Evolutionary conservation across 1,284 basidiomycete species (phyloP).

Genomic region (Trichosporon asahii): DNA sequence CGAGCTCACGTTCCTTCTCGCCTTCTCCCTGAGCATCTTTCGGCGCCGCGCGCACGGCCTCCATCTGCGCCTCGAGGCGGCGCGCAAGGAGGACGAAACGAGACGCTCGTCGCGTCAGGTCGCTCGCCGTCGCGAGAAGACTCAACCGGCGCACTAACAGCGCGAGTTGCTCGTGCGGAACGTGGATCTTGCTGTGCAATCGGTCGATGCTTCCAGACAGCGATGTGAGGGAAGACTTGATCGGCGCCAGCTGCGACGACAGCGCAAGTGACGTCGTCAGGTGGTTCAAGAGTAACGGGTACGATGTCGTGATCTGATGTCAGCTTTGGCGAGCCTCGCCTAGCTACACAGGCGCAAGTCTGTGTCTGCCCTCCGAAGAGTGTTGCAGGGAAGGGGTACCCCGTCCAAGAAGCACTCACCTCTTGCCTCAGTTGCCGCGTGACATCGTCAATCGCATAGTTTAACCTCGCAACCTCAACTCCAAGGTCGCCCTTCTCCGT

Average conservation of each 20-base stretch:
- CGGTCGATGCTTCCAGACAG: conserved; percentile 54
- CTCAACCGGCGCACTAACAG: conserved; percentile 67
- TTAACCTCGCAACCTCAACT: conserved; percentile 76
- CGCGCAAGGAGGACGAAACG: conserved; percentile 77
- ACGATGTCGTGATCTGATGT: conserved; percentile 50
- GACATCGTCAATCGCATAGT: conserved; percentile 79
- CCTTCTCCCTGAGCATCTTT: conserved; percentile 50
- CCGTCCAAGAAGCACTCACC: conserved; percentile 55
- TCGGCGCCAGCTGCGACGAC: conserved; percentile 53
- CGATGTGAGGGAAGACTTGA: conserved; percentile 43
- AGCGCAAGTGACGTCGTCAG: conserved; percentile 63
- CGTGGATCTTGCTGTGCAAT: conserved; percentile 75
- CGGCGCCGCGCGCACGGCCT: conserved; percentile 55
- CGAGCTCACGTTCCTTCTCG: conserved; percentile 76
- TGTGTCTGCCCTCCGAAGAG: not conserved
- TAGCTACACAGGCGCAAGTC: too few species aligned
- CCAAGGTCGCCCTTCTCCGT: conserved; percentile 72
- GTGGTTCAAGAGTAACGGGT: conserved; percentile 51
- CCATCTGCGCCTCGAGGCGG: conserved; percentile 75
- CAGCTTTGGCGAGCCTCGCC: conserved; percentile 42
- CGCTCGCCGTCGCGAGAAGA: conserved; percentile 72
- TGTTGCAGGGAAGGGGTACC: not conserved
- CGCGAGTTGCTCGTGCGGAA: conserved; percentile 71
- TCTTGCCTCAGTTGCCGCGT: conserved; percentile 78
- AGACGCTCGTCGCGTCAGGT: conserved; percentile 73